A percentile compares a stretch with the other conserved stretches of the same genome.
Evolutionary conservation across 768 basidiomycete species (phyloP).

Genomic region (Kwoniella bestiolae): DNA sequence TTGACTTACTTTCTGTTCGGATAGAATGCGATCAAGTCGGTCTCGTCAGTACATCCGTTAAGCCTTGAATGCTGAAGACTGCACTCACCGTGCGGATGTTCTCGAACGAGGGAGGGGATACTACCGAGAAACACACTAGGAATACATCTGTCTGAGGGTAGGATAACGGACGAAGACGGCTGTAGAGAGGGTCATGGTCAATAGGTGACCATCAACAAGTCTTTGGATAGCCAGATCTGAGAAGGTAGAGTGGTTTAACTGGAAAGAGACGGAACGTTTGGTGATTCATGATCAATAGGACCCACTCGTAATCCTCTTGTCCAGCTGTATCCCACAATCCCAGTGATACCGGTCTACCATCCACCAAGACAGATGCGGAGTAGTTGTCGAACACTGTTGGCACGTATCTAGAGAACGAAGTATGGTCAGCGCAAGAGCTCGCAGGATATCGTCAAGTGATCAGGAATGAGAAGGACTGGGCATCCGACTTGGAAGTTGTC

Average conservation of each 20-base stretch:
- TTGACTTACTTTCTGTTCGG: slow-evolving; percentile 21
- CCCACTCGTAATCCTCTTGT: slow-evolving; percentile 93
- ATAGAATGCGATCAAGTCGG: neutral
- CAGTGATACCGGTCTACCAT: slow-evolving; percentile 86
- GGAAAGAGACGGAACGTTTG: too few relatives aligned
- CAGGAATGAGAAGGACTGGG: too few relatives aligned
- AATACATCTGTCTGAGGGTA: slow-evolving; percentile 99
- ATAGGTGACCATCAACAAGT: too few relatives aligned
- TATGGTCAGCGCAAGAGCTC: neutral
- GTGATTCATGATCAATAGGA: too few relatives aligned
- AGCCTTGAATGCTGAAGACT: neutral
- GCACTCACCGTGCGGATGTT: slow-evolving; percentile 87
- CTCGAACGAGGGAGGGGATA: slow-evolving; percentile 96
- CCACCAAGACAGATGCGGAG: slow-evolving; percentile 70
- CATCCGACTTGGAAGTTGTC: too few relatives aligned
- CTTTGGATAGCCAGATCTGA: too few relatives aligned
- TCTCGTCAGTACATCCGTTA: slow-evolving; percentile 6
- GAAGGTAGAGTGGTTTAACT: too few relatives aligned
- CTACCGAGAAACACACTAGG: slow-evolving; percentile 97
- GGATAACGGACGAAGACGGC: slow-evolving; percentile 89
- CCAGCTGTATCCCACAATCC: slow-evolving; percentile 99
- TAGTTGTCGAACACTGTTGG: slow-evolving; percentile 57
- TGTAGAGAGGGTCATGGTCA: slow-evolving; percentile 11
- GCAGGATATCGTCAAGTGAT: too few relatives aligned
- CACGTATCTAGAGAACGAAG: slow-evolving; percentile 62